phyloP scores from a whole-genome alignment of 495 filamentous ascomycete genomes.

The Hypomontagnella monticulosa region DNA sequence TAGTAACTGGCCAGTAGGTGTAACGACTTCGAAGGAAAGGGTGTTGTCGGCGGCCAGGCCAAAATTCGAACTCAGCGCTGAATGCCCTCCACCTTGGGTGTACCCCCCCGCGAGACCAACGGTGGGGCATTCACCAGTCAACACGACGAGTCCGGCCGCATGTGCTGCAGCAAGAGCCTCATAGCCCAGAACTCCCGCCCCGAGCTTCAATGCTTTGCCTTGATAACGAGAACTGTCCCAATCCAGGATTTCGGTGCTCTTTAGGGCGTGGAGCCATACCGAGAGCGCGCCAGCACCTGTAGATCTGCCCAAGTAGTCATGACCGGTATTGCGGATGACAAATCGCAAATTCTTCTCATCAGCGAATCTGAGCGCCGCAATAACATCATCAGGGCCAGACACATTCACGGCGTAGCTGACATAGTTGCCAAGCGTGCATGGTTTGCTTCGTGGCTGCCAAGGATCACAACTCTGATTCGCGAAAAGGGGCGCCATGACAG shows the following conservation, averaged over 20 bases:
- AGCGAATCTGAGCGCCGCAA: slow-evolving; percentile 60
- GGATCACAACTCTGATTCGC: slow-evolving; percentile 64
- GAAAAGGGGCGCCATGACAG: slow-evolving; percentile 52
- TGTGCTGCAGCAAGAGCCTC: slow-evolving; percentile 57
- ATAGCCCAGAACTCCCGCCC: slow-evolving; percentile 60
- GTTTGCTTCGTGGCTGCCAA: slow-evolving; percentile 41
- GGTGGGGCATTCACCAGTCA: slow-evolving; percentile 42
- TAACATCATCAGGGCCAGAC: slow-evolving; percentile 50
- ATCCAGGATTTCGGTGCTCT: slow-evolving; percentile 55
- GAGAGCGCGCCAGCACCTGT: slow-evolving; percentile 61
- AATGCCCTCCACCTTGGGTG: slow-evolving; percentile 60
- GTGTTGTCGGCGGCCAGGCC: slow-evolving; percentile 61
- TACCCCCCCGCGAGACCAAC: slow-evolving; percentile 54
- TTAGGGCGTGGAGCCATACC: slow-evolving; percentile 64
- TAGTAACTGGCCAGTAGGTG: slow-evolving; percentile 58
- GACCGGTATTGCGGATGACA: slow-evolving; percentile 63
- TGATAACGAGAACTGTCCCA: slow-evolving; percentile 54
- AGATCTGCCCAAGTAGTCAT: slow-evolving; percentile 68
- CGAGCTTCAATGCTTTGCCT: slow-evolving; percentile 53
- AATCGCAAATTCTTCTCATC: slow-evolving; percentile 54
- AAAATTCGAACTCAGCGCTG: slow-evolving; percentile 51
- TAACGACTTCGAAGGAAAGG: slow-evolving; percentile 60
- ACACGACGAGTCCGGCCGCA: slow-evolving; percentile 53
- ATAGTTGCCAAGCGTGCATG: slow-evolving; percentile 68
- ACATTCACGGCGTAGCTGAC: slow-evolving; percentile 65